Evolutionary conservation across 2,329 filamentous ascomycete genomes (phyloP).

Genomic region (Talaromyces sp.): DNA sequence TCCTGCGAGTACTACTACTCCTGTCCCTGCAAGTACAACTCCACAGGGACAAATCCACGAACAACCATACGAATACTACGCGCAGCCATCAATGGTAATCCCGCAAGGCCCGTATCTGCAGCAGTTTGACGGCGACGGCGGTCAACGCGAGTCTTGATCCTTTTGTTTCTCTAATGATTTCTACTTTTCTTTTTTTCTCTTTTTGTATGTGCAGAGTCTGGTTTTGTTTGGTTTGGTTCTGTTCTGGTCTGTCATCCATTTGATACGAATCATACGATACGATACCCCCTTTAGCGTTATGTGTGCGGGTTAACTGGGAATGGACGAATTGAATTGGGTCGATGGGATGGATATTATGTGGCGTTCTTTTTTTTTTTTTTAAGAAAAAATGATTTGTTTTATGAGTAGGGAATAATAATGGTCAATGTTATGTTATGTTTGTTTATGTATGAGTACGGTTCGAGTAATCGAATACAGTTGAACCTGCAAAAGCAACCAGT

Average conservation of each 20-base stretch:
- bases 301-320: neutral
- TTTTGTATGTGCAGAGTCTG: neutral
- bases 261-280: neutral
- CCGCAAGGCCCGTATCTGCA: neutral
- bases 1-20: neutral
- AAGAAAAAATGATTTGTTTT: too few relatives aligned
- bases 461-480: too few relatives aligned
- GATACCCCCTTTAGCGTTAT: neutral
- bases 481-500: too few relatives aligned
- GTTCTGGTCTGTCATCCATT: neutral
- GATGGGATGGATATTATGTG: too few relatives aligned
- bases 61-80: neutral
- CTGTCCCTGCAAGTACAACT: neutral
- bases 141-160: neutral
- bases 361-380: too few relatives aligned
- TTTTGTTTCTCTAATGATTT: neutral
- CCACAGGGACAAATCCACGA: neutral
- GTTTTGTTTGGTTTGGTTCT: neutral
- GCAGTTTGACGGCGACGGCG: neutral
- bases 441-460: too few relatives aligned
- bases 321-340: neutral
- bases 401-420: too few relatives aligned
- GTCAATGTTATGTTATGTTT: too few relatives aligned
- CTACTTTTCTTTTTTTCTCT: neutral
- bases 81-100: neutral